These are phyloP conservation scores for Daldinia bambusicola DNA, from an alignment of 495 filamentous ascomycete species.

Conservation along the genomic window DNA sequence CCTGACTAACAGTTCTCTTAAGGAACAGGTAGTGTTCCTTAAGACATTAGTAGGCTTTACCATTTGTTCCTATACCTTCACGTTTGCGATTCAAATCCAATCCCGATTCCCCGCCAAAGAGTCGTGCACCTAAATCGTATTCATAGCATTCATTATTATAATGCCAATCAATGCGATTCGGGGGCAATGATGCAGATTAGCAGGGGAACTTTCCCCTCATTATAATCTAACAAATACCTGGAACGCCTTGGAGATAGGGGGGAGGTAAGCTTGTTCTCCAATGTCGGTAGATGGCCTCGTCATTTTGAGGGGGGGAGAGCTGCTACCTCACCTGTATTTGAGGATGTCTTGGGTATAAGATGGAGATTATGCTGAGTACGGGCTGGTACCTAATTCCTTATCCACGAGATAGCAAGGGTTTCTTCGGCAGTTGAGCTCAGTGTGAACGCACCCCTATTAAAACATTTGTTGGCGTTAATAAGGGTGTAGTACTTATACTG, in stretches of 20 bases:
- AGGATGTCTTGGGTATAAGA: background rate
- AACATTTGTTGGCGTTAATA: background rate
- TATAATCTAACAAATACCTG: constrained; percentile 10
- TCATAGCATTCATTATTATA: background rate
- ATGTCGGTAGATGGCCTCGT: constrained; percentile 26
- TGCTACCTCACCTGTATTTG: background rate
- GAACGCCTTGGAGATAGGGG: constrained; percentile 9
- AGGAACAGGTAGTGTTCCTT: background rate
- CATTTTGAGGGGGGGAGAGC: constrained; percentile 18
- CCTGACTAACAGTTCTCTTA: background rate
- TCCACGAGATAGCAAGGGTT: too few species aligned
- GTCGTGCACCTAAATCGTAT: background rate
- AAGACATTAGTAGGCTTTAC: background rate
- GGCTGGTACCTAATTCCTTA: too few species aligned
- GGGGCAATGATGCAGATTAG: constrained; percentile 6
- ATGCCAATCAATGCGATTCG: constrained; percentile 6
- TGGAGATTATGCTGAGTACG: background rate
- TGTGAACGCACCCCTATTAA: background rate
- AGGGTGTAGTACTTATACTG: background rate
- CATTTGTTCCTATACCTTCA: background rate
- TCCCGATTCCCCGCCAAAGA: background rate
- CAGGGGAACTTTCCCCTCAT: constrained; percentile 20
- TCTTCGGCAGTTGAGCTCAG: background rate
- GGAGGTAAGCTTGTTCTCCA: background rate
- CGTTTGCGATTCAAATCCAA: background rate